Evolutionary conservation across 805 yeast genomes (phyloP), one percentile per base, ranked within the genome.

Genomic region (Alloascoidea africana): DNA sequence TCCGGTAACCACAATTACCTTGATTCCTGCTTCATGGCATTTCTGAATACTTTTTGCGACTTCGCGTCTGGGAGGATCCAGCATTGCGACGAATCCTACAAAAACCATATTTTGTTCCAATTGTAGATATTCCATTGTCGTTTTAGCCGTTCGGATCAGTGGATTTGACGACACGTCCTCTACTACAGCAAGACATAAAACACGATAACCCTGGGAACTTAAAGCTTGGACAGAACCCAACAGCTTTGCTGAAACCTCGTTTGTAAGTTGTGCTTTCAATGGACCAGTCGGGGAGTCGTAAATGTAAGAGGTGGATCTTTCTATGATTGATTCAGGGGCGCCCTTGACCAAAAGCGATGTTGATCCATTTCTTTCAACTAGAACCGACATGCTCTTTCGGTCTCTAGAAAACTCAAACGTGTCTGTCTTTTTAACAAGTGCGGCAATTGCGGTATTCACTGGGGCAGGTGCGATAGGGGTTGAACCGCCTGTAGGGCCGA

Each of bases 351-450:
- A 60, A 23, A 64, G 44, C 6, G 33, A 39, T 11, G 38, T 33
- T 4, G 39, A 39, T 14, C 43, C 49, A 16, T 51, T 46, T 13
- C 57, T 44, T 15, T 48, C 42, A 34, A 64, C 62, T 14, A 68
- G 46, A 2, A 69, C 70, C 11, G 74, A 65, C 76, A 70, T 70
- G 45, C 72, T 58, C 49, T 70, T 70, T 36, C 65, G 61, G 51
- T 44, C 71, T 52, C 54, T 65, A 42, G 61, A 67, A 61, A 56
- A 70, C 56, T 46, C 76, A 62, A 49, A 62, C 41, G 62, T 68
- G 50, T 48, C 56, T 47, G 45, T 46, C 18, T 52, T 62, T 62
- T 11, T 46, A 44, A 38, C 46, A 52, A n/a, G n/a, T 16, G 16
- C 8, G 5, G n/a, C 11, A 34, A 34, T 5, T 34, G 16, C 35